Evolutionary conservation across 1,284 basidiomycete species (phyloP).

Genomic region (Fistulina hepatica): DNA sequence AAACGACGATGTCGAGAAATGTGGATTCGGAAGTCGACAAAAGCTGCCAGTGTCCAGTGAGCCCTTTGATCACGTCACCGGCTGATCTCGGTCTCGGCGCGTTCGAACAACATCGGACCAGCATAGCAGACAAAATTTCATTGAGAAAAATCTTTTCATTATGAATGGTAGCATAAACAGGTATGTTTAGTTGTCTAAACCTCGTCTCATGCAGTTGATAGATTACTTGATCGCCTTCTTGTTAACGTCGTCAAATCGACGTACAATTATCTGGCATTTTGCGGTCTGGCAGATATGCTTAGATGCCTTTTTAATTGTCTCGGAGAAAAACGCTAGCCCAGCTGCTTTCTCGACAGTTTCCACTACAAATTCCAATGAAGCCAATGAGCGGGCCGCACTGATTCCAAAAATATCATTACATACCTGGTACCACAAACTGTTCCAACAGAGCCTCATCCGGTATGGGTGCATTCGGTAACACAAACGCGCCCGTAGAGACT

Average conservation of each 20-base stretch:
- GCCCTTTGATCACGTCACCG: too few species aligned
- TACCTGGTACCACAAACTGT: conserved; percentile 74
- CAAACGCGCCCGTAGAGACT: conserved; percentile 84
- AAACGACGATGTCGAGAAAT: too few species aligned
- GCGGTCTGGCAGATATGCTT: conserved; percentile 83
- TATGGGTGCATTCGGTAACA: conserved; percentile 85
- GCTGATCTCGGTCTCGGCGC: too few species aligned
- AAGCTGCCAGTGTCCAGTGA: too few species aligned
- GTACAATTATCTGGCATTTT: conserved; percentile 76
- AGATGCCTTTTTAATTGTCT: conserved; percentile 67
- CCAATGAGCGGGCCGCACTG: background rate
- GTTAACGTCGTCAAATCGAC: conserved; percentile 80
- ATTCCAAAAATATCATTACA: conserved; percentile 16
- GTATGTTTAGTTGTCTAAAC: too few species aligned
- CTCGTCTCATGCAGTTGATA: too few species aligned
- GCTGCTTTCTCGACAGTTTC: conserved; percentile 89
- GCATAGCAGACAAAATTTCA: too few species aligned
- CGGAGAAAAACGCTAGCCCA: conserved; percentile 83
- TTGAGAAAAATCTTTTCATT: too few species aligned
- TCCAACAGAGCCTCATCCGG: conserved; percentile 74
- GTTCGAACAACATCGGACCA: too few species aligned
- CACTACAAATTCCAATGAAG: conserved; percentile 34
- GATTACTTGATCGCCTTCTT: conserved; percentile 59
- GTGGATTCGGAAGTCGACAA: too few species aligned
- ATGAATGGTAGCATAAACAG: too few species aligned